Percentiles rank a stretch among this genome's conserved stretches.
Evolutionary conservation across 768 basidiomycete species (phyloP).

Genomic region (Mycena albidolilacea): DNA sequence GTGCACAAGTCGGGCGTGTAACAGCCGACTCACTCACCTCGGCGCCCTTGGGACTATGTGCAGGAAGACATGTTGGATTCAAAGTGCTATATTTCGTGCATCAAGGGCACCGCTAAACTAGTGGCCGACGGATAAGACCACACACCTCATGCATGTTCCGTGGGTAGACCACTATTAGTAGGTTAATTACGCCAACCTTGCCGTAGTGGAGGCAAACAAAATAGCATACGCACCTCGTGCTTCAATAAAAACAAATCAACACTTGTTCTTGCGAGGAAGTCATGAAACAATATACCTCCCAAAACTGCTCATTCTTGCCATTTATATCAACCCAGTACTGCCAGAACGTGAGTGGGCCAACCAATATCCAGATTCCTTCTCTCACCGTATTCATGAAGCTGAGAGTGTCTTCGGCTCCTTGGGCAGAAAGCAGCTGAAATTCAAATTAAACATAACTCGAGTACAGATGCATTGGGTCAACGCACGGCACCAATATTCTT

Average conservation of each 20-base stretch:
- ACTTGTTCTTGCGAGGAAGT: background rate
- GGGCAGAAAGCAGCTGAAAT: slow-evolving; percentile 66
- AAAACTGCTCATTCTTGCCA: slow-evolving; percentile 74
- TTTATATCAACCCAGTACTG: slow-evolving; percentile 76
- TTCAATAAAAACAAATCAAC: background rate
- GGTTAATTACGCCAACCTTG: background rate
- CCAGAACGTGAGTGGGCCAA: background rate
- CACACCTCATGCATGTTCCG: slow-evolving; percentile 70
- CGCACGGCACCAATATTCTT: slow-evolving; percentile 59
- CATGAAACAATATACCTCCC: slow-evolving; percentile 56
- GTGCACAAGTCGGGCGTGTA: background rate
- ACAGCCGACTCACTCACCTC: slow-evolving; percentile 59
- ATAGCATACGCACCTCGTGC: slow-evolving; percentile 61
- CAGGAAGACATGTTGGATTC: slow-evolving; percentile 68
- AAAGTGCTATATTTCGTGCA: slow-evolving; percentile 64
- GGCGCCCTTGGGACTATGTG: slow-evolving; percentile 68
- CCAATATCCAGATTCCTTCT: background rate
- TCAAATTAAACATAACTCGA: background rate
- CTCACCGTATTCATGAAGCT: slow-evolving; percentile 67
- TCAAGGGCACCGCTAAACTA: background rate
- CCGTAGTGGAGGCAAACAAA: background rate
- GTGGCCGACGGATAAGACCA: background rate
- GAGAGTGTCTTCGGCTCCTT: slow-evolving; percentile 72
- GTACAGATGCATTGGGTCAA: background rate
- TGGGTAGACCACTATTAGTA: slow-evolving; percentile 67